Conservation (phyloP, 176 grass and related monocot species). For the Rhipidocladum racemiflorum region DNA sequence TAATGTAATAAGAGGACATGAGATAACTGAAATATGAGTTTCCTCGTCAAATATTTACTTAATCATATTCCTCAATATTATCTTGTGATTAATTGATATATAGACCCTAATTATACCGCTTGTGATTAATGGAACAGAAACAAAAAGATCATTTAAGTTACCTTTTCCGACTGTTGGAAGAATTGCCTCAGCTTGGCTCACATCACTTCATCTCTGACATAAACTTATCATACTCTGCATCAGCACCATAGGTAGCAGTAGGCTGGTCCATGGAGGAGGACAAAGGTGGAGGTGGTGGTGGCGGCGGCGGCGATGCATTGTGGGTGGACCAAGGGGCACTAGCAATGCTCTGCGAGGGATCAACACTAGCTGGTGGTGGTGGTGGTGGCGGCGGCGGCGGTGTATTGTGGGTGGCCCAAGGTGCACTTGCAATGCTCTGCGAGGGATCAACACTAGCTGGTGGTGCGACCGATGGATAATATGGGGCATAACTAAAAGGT, state of each 20-base stretch:
- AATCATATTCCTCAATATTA: background rate
- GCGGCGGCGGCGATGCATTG: conserved; percentile 29
- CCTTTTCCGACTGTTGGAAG: conserved; percentile 36
- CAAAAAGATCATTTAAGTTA: conserved; percentile 13
- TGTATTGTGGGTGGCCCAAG: conserved; percentile 60
- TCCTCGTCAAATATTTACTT: background rate
- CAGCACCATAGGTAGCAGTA: conserved; percentile 40
- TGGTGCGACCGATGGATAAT: conserved; percentile 51
- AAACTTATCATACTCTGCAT: conserved; percentile 86
- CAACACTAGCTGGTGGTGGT: conserved; percentile 35
- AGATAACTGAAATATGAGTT: background rate
- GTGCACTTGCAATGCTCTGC: conserved; percentile 73
- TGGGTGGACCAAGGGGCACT: conserved; percentile 75
- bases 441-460: conserved; percentile 58
- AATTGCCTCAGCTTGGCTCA: conserved; percentile 6
- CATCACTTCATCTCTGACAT: conserved; percentile 97
- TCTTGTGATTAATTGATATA: background rate
- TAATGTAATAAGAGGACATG: background rate
- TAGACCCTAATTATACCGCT: background rate
- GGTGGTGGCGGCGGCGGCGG: conserved; percentile 41
- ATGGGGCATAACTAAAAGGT: conserved; percentile 67
- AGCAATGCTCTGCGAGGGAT: conserved; percentile 69
- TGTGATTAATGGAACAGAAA: background rate
- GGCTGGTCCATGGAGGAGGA: conserved; percentile 40
- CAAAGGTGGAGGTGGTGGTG: conserved; percentile 40